phyloP scores from a whole-genome alignment of 345 rosid genomes.

The Bruguiera gymnorhiza region DNA sequence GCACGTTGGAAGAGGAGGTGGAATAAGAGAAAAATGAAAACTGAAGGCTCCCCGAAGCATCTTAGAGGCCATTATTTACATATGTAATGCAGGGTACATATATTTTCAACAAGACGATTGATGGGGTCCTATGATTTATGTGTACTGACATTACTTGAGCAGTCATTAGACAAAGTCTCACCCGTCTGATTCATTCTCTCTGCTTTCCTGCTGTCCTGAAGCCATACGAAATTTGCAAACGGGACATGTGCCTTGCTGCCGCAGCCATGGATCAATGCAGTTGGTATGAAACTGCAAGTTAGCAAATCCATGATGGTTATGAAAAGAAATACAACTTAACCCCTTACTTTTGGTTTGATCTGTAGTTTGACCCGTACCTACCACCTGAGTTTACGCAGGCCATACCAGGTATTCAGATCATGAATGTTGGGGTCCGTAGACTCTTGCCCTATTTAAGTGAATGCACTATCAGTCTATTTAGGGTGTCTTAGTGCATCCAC shows the following conservation, averaged over 20 bases:
- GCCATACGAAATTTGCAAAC: constrained; percentile 54
- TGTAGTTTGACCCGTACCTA: no score
- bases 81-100: neutral
- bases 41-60: neutral
- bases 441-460: no score
- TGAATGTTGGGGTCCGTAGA: no score
- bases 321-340: neutral
- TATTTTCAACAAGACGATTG: neutral
- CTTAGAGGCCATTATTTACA: constrained; percentile 17
- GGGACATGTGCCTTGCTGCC: constrained; percentile 53
- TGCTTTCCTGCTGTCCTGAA: constrained; percentile 44
- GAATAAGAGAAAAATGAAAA: no score
- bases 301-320: neutral
- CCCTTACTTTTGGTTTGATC: no score
- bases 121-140: neutral
- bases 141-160: neutral
- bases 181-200: constrained; percentile 51
- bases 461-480: no score
- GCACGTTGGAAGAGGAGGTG: no score
- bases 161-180: constrained; percentile 45
- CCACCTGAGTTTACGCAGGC: no score
- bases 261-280: constrained; percentile 26
- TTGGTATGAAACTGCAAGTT: constrained; percentile 22
- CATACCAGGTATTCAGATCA: no score
- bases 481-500: no score